A percentile compares a stretch with the other conserved stretches of the same genome.
Evolutionary conservation across 139 green algal species (phyloP).

Genomic region (Coelastrella sp.): DNA sequence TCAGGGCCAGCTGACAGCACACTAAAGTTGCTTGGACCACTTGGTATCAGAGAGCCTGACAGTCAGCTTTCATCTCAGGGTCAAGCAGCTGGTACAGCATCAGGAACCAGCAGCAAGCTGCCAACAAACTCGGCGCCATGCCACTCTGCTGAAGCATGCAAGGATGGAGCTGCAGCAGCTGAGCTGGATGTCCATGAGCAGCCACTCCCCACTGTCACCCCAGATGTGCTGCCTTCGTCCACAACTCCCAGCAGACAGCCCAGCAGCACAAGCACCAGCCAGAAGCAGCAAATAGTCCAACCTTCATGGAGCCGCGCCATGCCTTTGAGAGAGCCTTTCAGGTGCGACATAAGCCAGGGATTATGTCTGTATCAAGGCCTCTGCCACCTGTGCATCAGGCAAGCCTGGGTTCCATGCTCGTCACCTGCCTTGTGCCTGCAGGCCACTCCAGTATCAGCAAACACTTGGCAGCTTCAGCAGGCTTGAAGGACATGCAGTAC

Average conservation of each 20-base stretch:
- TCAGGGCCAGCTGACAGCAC: neutral
- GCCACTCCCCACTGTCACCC: neutral
- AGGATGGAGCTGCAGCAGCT: neutral
- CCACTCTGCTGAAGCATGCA: neutral
- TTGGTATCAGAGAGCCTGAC: too few relatives aligned
- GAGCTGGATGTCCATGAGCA: neutral
- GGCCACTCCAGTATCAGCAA: too few relatives aligned
- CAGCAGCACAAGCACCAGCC: conserved; percentile 10
- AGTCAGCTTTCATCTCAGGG: too few relatives aligned
- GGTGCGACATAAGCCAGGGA: neutral
- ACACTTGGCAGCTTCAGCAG: too few relatives aligned
- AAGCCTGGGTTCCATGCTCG: too few relatives aligned
- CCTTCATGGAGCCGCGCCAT: neutral
- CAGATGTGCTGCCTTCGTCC: neutral
- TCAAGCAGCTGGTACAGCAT: neutral
- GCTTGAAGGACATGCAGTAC: too few relatives aligned
- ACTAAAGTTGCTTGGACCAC: too few relatives aligned
- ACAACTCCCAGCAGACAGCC: neutral
- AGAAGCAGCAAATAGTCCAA: neutral
- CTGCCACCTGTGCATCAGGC: too few relatives aligned
- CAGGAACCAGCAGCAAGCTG: neutral
- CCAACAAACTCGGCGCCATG: neutral
- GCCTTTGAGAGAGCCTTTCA: neutral
- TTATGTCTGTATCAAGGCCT: too few relatives aligned
- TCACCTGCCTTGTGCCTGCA: too few relatives aligned